Conservation (phyloP, 2,329 filamentous ascomycete genomes). For the Pyrenophora graminea region DNA sequence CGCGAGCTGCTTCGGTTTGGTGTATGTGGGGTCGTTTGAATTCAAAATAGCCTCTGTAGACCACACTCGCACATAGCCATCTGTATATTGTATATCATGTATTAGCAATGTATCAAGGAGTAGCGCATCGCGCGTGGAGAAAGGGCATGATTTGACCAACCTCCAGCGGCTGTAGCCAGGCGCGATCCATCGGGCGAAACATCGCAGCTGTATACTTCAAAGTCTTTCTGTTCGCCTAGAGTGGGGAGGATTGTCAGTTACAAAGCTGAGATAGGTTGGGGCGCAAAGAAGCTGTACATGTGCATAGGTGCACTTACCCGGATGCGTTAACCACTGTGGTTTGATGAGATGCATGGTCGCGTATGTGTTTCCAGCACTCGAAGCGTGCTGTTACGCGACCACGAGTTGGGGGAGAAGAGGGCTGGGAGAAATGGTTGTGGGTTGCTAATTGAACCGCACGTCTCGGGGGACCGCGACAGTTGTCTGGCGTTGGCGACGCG, state of each 20-base stretch:
- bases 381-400: constrained; percentile 36
- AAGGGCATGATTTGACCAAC: constrained; percentile 55
- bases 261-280: background rate
- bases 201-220: constrained; percentile 98
- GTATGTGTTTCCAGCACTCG: constrained; percentile 16
- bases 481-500: constrained; percentile 39
- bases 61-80: constrained; percentile 97
- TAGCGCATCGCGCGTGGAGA: constrained; percentile 26
- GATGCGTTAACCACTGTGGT: constrained; percentile 94
- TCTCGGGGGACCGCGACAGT: constrained; percentile 32
- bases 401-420: constrained; percentile 15
- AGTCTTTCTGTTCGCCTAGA: constrained; percentile 91
- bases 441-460: constrained; percentile 24
- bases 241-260: constrained; percentile 21
- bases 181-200: constrained; percentile 92
- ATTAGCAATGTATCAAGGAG: constrained; percentile 22
- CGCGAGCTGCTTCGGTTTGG: constrained; percentile 86
- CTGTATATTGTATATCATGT: constrained; percentile 54
- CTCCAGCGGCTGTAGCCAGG: constrained; percentile 90
- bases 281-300: constrained; percentile 9
- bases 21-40: constrained; percentile 71
- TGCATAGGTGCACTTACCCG: constrained; percentile 60
- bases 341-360: constrained; percentile 71
- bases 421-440: constrained; percentile 12
- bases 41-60: constrained; percentile 92